A percentile compares a stretch with the other conserved stretches of the same genome.
phyloP scores from a whole-genome alignment of 148 eudicot genomes.

The Rhododendron mucronatum region DNA sequence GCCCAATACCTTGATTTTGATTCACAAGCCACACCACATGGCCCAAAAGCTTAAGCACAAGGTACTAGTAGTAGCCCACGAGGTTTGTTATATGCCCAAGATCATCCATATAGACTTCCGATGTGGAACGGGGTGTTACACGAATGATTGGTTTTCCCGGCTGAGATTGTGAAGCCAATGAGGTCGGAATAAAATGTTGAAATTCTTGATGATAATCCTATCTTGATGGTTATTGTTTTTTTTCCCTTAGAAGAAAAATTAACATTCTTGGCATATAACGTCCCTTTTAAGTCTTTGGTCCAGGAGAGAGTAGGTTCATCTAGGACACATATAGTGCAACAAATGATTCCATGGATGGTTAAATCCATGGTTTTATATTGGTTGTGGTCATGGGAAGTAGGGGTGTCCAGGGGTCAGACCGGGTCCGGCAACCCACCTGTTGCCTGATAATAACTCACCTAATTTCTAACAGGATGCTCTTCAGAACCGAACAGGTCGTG shows the following conservation, averaged over 20 bases:
- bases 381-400: neutral
- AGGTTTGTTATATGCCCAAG: no score
- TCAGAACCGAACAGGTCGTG: no score
- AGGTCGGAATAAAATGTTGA: neutral
- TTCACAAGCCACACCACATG: no score
- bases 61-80: no score
- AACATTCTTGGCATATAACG: neutral
- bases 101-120: no score
- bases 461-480: no score
- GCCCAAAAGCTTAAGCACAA: no score
- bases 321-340: neutral
- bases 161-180: neutral
- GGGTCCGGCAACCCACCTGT: no score
- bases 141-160: neutral
- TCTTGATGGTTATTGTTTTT: neutral
- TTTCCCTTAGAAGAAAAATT: neutral
- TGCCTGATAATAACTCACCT: no score
- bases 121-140: no score
- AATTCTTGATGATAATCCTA: neutral
- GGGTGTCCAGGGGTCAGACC: neutral
- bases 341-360: neutral
- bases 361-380: neutral
- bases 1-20: no score
- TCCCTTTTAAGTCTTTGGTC: neutral
- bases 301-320: neutral